Evolutionary conservation across 345 rosid species (phyloP).

Genomic region (Pseudoturritis turrita): DNA sequence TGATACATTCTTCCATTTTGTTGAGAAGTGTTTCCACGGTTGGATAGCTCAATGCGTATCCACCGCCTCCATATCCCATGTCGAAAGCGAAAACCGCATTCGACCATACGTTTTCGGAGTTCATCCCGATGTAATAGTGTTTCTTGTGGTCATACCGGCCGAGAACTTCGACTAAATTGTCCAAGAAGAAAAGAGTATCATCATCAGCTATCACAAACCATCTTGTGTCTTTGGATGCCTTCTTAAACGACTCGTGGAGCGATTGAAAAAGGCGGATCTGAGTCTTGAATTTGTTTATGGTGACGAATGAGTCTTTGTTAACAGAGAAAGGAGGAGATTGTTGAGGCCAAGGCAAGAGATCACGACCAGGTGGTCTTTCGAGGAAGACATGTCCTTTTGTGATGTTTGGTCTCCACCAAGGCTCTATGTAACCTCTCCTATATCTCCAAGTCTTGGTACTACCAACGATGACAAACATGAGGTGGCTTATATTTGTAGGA

Average conservation of each 20-base stretch:
- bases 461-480: slow-evolving; percentile 45
- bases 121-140: slow-evolving; percentile 48
- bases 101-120: slow-evolving; percentile 41
- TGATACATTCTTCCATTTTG: slow-evolving; percentile 49
- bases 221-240: slow-evolving; percentile 21
- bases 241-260: slow-evolving; percentile 39
- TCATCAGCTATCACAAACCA: slow-evolving; percentile 66
- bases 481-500: slow-evolving; percentile 46
- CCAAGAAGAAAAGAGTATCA: slow-evolving; percentile 51
- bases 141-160: slow-evolving; percentile 51
- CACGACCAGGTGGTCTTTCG: slow-evolving; percentile 38
- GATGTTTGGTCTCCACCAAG: slow-evolving; percentile 65
- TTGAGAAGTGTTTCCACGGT: slow-evolving; percentile 39
- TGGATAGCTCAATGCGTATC: slow-evolving; percentile 61
- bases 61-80: slow-evolving; percentile 79
- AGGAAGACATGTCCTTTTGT: slow-evolving; percentile 60
- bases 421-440: slow-evolving; percentile 43
- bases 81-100: slow-evolving; percentile 45
- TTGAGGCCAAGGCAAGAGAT: slow-evolving; percentile 50
- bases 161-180: slow-evolving; percentile 45
- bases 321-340: slow-evolving; percentile 50
- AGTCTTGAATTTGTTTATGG: slow-evolving; percentile 23
- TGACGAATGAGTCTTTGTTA: slow-evolving; percentile 35
- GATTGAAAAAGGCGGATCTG: slow-evolving; percentile 43
- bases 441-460: slow-evolving; percentile 40